Evolutionary conservation across 441 rosid genomes (phyloP).

Genomic region (Euphorbia schlechtendalii): DNA sequence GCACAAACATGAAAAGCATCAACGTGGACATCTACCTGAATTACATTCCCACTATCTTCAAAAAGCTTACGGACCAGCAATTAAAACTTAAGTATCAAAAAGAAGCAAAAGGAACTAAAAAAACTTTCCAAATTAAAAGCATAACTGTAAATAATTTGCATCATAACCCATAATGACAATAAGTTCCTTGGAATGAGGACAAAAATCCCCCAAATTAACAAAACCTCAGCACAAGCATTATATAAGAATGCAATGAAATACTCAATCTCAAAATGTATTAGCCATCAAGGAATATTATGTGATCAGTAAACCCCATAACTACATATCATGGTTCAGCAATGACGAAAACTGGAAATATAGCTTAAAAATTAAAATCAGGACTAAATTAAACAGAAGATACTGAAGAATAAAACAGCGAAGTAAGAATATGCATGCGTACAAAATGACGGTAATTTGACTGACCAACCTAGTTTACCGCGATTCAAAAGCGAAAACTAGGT

Average conservation of each 20-base stretch:
- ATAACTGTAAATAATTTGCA: neutral
- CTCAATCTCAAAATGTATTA: neutral
- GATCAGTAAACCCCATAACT: neutral
- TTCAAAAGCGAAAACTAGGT: neutral
- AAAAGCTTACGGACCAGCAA: neutral
- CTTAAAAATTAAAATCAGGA: too few species aligned
- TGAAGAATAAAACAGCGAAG: neutral
- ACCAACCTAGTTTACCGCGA: neutral
- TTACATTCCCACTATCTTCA: slow-evolving; percentile 11
- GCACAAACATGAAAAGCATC: slow-evolving; percentile 18
- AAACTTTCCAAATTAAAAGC: neutral
- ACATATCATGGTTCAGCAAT: too few species aligned
- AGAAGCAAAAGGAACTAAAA: neutral
- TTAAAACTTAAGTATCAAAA: neutral
- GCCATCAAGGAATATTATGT: neutral
- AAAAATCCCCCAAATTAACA: neutral
- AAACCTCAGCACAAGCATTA: neutral
- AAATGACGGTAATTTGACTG: neutral
- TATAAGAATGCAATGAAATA: neutral
- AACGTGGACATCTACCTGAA: too few species aligned
- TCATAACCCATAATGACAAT: neutral
- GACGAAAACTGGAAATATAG: too few species aligned
- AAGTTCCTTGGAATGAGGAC: neutral
- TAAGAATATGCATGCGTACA: slow-evolving; percentile 1
- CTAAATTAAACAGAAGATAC: neutral